Evolutionary conservation across 805 yeast species (phyloP).

Genomic region (Suhomyces kilbournensis): DNA sequence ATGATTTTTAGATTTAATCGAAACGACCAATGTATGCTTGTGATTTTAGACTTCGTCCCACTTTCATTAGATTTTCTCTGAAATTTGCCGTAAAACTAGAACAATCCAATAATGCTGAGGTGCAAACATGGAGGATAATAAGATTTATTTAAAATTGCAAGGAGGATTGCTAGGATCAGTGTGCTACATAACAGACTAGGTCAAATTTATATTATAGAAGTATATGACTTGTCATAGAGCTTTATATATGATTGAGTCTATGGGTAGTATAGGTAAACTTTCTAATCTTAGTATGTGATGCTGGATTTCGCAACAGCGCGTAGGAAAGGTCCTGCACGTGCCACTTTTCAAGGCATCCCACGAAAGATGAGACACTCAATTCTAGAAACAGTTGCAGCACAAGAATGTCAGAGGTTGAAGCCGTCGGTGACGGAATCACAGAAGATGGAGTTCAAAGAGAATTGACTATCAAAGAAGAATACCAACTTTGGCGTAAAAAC

Average conservation of each 20-base stretch:
- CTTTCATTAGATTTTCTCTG: no score
- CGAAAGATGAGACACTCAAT: background rate
- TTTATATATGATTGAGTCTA: no score
- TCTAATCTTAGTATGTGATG: background rate
- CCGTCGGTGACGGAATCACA: background rate
- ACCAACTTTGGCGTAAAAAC: slow-evolving; percentile 76
- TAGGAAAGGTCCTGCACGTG: background rate
- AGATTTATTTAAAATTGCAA: no score
- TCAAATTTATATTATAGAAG: no score
- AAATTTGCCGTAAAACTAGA: background rate
- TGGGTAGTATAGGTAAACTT: background rate
- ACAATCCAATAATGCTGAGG: background rate
- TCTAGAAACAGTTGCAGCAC: background rate
- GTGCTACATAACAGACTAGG: no score
- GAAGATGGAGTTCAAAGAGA: slow-evolving; percentile 27
- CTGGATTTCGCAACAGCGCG: background rate
- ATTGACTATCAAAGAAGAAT: slow-evolving; percentile 58
- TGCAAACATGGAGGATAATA: background rate
- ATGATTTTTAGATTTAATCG: background rate
- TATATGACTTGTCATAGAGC: no score
- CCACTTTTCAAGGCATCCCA: background rate
- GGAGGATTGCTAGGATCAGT: no score
- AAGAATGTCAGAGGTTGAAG: background rate
- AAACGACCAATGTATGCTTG: background rate
- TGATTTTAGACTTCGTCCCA: no score